Evolutionary conservation across 441 rosid genomes (phyloP).

Genomic region (Erodium chrysanthum): DNA sequence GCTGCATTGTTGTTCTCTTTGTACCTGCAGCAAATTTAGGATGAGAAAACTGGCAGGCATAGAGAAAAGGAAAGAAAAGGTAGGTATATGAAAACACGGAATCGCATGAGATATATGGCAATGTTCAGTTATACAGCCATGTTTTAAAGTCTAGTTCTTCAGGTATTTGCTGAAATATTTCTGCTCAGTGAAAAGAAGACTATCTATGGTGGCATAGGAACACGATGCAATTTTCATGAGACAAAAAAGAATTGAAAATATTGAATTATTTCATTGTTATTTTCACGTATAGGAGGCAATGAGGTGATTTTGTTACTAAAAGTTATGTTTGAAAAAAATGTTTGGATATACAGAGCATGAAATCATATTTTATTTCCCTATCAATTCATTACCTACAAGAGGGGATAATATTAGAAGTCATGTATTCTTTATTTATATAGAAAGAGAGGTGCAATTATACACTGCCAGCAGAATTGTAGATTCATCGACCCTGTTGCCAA

Average conservation of each 20-base stretch:
- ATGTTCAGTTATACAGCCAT: slow-evolving; percentile 6
- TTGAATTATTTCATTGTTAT: background rate
- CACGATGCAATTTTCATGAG: background rate
- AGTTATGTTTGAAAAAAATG: background rate
- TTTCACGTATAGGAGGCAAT: background rate
- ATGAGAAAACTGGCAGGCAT: slow-evolving; percentile 16
- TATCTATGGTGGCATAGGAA: background rate
- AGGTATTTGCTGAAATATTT: background rate
- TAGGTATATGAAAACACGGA: background rate
- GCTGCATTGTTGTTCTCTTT: slow-evolving; percentile 34
- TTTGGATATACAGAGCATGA: background rate
- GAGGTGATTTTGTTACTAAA: background rate
- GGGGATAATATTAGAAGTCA: background rate
- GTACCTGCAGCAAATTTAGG: slow-evolving; percentile 47
- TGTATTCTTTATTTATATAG: background rate
- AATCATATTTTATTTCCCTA: background rate
- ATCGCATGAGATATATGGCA: slow-evolving; percentile 2
- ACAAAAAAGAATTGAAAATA: background rate
- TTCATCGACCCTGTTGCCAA: background rate
- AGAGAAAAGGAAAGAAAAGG: slow-evolving; percentile 1
- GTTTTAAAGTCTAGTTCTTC: background rate
- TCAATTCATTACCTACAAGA: background rate
- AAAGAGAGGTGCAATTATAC: background rate
- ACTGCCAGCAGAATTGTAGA: background rate
- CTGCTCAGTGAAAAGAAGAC: background rate